Evolutionary conservation across 1,284 basidiomycete species (phyloP).

Genomic region (Sanguinoderma infundibulare): DNA sequence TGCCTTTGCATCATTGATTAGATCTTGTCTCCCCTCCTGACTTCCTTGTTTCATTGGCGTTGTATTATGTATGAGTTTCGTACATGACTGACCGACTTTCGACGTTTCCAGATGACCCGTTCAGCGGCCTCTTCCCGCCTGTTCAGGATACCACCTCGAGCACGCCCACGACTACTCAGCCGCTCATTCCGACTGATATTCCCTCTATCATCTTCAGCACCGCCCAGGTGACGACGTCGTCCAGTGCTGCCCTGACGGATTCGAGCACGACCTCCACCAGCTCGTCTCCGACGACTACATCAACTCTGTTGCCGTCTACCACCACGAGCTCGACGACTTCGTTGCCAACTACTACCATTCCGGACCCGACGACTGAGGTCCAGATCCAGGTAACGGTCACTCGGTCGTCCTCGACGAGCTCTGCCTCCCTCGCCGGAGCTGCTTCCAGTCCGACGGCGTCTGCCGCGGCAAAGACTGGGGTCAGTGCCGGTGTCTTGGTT

Average conservation of each 20-base stretch:
- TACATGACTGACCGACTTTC: neutral
- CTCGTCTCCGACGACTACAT: neutral
- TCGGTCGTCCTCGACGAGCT: neutral
- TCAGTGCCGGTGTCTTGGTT: conserved; percentile 41
- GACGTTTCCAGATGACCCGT: neutral
- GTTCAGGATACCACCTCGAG: neutral
- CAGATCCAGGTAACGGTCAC: conserved; percentile 14
- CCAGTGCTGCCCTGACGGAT: conserved; percentile 10
- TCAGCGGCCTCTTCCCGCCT: neutral
- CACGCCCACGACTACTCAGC: conserved; percentile 14
- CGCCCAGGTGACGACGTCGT: neutral
- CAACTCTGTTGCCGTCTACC: conserved; percentile 6
- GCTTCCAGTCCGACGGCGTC: conserved; percentile 6
- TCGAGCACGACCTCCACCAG: conserved; percentile 6
- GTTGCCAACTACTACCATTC: neutral
- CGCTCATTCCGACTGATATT: neutral
- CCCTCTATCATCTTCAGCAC: neutral
- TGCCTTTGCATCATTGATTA: too few relatives aligned
- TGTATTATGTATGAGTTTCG: too few relatives aligned
- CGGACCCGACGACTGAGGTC: conserved; percentile 6
- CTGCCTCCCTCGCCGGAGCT: conserved; percentile 5
- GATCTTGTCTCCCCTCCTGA: too few relatives aligned
- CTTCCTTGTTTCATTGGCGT: too few relatives aligned
- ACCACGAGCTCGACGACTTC: conserved; percentile 2
- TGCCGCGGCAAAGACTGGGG: neutral